Evolutionary conservation across 1,284 basidiomycete genomes (phyloP).

Genomic region (Ganoderma multipileum): DNA sequence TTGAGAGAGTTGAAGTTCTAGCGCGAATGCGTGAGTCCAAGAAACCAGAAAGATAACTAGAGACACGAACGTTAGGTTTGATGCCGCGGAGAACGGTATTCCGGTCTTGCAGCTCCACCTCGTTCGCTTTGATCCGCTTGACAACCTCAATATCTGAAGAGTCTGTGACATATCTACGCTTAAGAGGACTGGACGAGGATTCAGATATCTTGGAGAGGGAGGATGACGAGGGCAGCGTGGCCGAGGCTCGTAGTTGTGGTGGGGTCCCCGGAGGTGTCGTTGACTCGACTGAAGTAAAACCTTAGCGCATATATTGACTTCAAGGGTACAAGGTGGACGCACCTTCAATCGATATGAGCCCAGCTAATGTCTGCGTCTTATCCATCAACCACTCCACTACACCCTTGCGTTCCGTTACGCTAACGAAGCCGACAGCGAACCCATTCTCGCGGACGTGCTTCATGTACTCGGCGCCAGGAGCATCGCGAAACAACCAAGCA

Average conservation of each 20-base stretch:
- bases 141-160: slow-evolving; percentile 81
- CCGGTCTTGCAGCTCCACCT: slow-evolving; percentile 78
- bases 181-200: slow-evolving; percentile 58
- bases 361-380: slow-evolving; percentile 58
- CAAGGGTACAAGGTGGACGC: slow-evolving; percentile 34
- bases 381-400: slow-evolving; percentile 88
- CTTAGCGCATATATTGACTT: background rate
- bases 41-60: background rate
- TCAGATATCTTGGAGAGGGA: slow-evolving; percentile 42
- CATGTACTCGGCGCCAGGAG: slow-evolving; percentile 85
- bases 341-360: slow-evolving; percentile 65
- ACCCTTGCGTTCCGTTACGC: slow-evolving; percentile 84
- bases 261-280: slow-evolving; percentile 75
- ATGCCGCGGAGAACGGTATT: slow-evolving; percentile 79
- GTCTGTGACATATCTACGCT: slow-evolving; percentile 84
- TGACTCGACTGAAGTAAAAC: slow-evolving; percentile 44
- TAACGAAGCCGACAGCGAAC: slow-evolving; percentile 78
- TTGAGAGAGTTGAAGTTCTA: slow-evolving; percentile 80
- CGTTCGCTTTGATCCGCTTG: slow-evolving; percentile 78
- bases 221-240: slow-evolving; percentile 46
- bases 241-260: slow-evolving; percentile 40
- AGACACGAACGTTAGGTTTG: slow-evolving; percentile 70
- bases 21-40: background rate
- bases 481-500: slow-evolving; percentile 79
- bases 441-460: slow-evolving; percentile 81